A percentile compares a stretch with the other conserved stretches of the same genome.
These are phyloP conservation scores for Nitzschia palea DNA, from an alignment of 108 stramenopile species.

Conservation along the genomic window DNA sequence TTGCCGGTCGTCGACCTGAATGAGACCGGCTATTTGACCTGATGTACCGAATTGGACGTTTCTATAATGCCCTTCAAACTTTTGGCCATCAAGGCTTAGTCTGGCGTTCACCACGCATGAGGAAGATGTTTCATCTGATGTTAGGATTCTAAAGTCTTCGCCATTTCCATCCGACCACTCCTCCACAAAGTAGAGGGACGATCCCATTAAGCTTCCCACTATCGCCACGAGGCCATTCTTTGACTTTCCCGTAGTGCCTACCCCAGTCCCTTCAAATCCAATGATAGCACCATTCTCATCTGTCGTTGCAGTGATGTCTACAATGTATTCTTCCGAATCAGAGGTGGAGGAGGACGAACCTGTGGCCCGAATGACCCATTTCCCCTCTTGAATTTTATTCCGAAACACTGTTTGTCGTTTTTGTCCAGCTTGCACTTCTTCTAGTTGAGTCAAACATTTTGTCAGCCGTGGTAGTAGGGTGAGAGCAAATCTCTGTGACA, in stretches of 20 bases:
- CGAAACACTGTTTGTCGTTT: conserved; percentile 10
- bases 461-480: conserved; percentile 56
- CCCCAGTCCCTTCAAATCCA: conserved; percentile 57
- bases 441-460: conserved; percentile 43
- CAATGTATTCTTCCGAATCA: conserved; percentile 68
- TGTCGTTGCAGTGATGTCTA: conserved; percentile 24
- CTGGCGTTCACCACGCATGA: conserved; percentile 67
- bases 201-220: conserved; percentile 53
- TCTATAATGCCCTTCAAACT: conserved; percentile 72
- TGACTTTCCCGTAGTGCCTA: conserved; percentile 61
- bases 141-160: conserved; percentile 20
- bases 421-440: background rate
- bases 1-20: conserved; percentile 3
- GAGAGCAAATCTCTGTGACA: conserved; percentile 66
- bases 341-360: conserved; percentile 33
- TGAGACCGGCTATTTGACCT: conserved; percentile 61
- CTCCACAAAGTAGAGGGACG: conserved; percentile 63
- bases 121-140: conserved; percentile 40
- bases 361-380: conserved; percentile 68
- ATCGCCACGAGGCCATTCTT: conserved; percentile 59
- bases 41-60: conserved; percentile 59
- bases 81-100: conserved; percentile 62
- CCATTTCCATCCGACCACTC: conserved; percentile 56
- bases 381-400: conserved; percentile 44
- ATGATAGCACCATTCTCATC: conserved; percentile 15